Evolutionary conservation across 1,284 basidiomycete genomes (phyloP).

Genomic region (Cryptococcus maquisensis): DNA sequence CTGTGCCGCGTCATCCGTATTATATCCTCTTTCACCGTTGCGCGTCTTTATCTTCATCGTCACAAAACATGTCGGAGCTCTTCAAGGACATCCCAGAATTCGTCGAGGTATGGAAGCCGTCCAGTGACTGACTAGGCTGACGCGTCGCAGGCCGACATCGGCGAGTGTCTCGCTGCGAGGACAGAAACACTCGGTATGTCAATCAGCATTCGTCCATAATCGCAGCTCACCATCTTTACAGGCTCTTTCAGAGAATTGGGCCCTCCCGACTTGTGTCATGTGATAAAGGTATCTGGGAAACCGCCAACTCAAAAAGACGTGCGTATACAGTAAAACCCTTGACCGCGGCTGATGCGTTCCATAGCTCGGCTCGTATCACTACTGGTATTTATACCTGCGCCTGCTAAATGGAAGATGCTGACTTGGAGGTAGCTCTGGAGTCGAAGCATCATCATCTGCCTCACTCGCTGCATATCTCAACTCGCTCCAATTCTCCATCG

Average conservation of each 20-base stretch:
- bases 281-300: slow-evolving; percentile 79
- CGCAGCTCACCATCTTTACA: slow-evolving; percentile 37
- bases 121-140: not conserved
- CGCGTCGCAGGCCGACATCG: slow-evolving; percentile 69
- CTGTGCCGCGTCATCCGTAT: too few relatives aligned
- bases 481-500: slow-evolving; percentile 90
- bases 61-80: slow-evolving; percentile 48
- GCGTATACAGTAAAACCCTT: slow-evolving; percentile 39
- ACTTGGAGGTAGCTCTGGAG: slow-evolving; percentile 64
- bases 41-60: not conserved
- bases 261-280: slow-evolving; percentile 93
- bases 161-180: slow-evolving; percentile 80
- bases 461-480: slow-evolving; percentile 98
- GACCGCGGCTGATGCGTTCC: slow-evolving; percentile 5
- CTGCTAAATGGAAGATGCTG: not conserved
- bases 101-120: slow-evolving; percentile 56
- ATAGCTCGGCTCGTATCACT: slow-evolving; percentile 89
- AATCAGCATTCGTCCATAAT: not conserved
- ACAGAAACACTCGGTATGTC: slow-evolving; percentile 85
- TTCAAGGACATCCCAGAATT: slow-evolving; percentile 66
- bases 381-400: slow-evolving; percentile 47
- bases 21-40: too few relatives aligned
- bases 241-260: slow-evolving; percentile 94
- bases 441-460: slow-evolving; percentile 94
- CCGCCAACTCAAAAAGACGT: slow-evolving; percentile 79